Evolutionary conservation across 1,139 yeast genomes (phyloP).

Genomic region (Geotrichum klebahnii): DNA sequence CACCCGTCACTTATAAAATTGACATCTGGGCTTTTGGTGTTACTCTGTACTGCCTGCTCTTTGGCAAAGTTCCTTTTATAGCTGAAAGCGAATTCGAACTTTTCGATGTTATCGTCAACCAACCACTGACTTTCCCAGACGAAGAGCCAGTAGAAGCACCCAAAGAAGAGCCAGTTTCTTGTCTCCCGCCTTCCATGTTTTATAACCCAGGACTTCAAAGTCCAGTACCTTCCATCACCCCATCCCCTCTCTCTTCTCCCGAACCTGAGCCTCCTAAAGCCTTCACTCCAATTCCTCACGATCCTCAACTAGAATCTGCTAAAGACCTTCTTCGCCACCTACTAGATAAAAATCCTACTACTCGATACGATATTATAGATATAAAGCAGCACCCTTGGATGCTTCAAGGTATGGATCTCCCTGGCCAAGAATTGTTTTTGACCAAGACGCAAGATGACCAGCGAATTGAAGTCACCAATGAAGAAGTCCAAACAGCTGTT

Average conservation of each 20-base stretch:
- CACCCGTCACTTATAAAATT: slow-evolving; percentile 65
- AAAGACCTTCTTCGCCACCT: slow-evolving; percentile 62
- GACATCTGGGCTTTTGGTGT: slow-evolving; percentile 98
- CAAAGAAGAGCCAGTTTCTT: slow-evolving; percentile 1
- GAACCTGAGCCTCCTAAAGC: slow-evolving; percentile 35
- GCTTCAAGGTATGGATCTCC: slow-evolving; percentile 53
- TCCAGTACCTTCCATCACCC: slow-evolving; percentile 4
- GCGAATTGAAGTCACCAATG: slow-evolving; percentile 58
- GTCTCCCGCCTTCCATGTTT: slow-evolving; percentile 19
- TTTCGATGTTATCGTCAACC: slow-evolving; percentile 74
- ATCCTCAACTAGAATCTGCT: slow-evolving; percentile 43
- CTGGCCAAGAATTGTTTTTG: slow-evolving; percentile 39
- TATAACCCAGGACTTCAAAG: slow-evolving; percentile 16
- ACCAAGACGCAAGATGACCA: slow-evolving; percentile 35
- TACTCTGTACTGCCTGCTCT: slow-evolving; percentile 79
- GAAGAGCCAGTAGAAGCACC: slow-evolving; percentile 24
- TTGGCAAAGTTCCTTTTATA: slow-evolving; percentile 84
- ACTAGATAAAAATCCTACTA: slow-evolving; percentile 65
- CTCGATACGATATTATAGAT: slow-evolving; percentile 65
- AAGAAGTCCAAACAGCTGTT: slow-evolving; percentile 72
- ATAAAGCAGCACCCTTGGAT: slow-evolving; percentile 82
- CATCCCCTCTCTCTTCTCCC: too few species aligned
- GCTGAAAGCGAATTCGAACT: slow-evolving; percentile 86
- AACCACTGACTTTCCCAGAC: slow-evolving; percentile 59
- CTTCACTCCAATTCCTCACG: slow-evolving; percentile 23